phyloP scores from a whole-genome alignment of 2,329 filamentous ascomycete genomes.

The Trichoderma lentiforme region DNA sequence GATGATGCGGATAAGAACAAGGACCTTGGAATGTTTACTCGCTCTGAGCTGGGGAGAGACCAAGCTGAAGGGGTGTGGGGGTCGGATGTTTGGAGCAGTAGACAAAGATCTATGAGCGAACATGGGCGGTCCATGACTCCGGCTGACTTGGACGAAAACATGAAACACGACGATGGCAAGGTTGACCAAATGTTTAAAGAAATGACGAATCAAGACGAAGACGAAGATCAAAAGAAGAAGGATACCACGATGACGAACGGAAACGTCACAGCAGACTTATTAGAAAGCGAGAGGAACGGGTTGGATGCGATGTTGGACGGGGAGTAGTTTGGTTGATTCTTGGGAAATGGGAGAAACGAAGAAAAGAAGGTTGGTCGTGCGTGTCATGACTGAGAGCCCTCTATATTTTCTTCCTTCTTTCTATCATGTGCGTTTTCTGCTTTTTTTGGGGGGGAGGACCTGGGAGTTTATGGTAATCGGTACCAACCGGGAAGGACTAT shows the following conservation, averaged over 20 bases:
- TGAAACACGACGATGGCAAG: slow-evolving; percentile 43
- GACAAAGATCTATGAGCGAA: slow-evolving; percentile 30
- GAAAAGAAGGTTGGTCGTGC: background rate
- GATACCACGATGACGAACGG: slow-evolving; percentile 28
- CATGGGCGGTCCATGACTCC: slow-evolving; percentile 28
- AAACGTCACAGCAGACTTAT: slow-evolving; percentile 40
- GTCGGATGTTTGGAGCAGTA: slow-evolving; percentile 43
- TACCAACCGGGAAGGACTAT: background rate
- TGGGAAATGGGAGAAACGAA: background rate
- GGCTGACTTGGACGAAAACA: slow-evolving; percentile 29
- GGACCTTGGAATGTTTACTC: slow-evolving; percentile 51
- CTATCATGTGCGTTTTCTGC: background rate
- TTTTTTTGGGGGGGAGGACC: slow-evolving; percentile 1
- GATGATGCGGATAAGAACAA: slow-evolving; percentile 47
- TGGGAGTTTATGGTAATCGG: slow-evolving; percentile 10
- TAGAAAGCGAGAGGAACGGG: slow-evolving; percentile 46
- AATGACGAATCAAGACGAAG: slow-evolving; percentile 52
- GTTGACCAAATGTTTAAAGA: slow-evolving; percentile 56
- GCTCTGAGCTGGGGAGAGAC: slow-evolving; percentile 48
- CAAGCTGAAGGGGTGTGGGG: slow-evolving; percentile 52
- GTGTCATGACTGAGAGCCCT: background rate
- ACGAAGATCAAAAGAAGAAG: slow-evolving; percentile 41
- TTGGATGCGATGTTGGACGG: slow-evolving; percentile 45
- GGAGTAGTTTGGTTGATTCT: slow-evolving; percentile 30
- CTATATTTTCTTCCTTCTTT: background rate